These are phyloP conservation scores for Teunomyces aglyptinius DNA, from an alignment of 805 yeast species.

Conservation along the genomic window DNA sequence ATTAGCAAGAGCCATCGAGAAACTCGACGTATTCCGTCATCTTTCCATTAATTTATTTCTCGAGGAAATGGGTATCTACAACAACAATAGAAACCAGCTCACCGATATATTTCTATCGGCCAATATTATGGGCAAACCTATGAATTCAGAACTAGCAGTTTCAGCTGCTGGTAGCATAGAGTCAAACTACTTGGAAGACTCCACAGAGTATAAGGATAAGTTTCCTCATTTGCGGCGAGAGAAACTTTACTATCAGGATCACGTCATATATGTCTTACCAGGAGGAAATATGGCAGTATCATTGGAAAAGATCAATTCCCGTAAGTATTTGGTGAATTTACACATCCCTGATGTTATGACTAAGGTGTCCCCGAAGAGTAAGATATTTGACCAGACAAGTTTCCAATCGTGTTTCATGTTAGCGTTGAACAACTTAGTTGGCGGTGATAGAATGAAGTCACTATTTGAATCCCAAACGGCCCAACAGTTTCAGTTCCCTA, in stretches of 20 bases:
- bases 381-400: conserved; percentile 13
- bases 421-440: conserved; percentile 9
- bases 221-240: conserved; percentile 31
- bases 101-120: conserved; percentile 32
- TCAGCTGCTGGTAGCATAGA: conserved; percentile 10
- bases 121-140: conserved; percentile 20
- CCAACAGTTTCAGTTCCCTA: conserved; percentile 14
- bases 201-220: conserved; percentile 17
- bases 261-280: conserved; percentile 32
- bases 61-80: conserved; percentile 20
- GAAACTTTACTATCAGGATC: conserved; percentile 24
- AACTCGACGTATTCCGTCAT: conserved; percentile 5
- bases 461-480: conserved; percentile 16
- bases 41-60: conserved; percentile 13
- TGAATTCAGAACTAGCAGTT: conserved; percentile 16
- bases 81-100: conserved; percentile 17
- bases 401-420: conserved; percentile 9
- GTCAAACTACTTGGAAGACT: conserved; percentile 1
- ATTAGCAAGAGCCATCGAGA: conserved; percentile 9
- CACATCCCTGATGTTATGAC: conserved; percentile 45
- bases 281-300: conserved; percentile 30
- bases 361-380: conserved; percentile 28
- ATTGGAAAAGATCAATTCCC: conserved; percentile 31
- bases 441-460: conserved; percentile 9
- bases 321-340: conserved; percentile 34